Evolutionary conservation across 108 stramenopile species (phyloP), one percentile per base, ranked within the genome.

Genomic region (Chaetoceros tenuissimus): DNA sequence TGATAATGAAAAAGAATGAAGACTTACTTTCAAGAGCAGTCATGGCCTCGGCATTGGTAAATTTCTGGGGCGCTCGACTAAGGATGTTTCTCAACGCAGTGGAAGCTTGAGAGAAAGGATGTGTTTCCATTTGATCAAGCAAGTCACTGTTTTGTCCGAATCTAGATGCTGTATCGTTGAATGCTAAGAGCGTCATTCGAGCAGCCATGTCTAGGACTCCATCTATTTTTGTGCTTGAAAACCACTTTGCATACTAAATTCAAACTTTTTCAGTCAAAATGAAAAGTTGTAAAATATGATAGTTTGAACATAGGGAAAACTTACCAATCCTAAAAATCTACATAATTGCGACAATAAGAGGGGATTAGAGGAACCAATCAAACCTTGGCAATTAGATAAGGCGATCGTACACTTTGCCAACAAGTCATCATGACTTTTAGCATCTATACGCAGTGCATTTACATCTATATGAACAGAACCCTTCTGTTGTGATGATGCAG

Each of bases 1-100:
- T n/a, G n/a, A n/a, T n/a, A n/a, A n/a, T n/a, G n/a, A n/a, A n/a
- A n/a, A n/a, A n/a, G n/a, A n/a, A n/a, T n/a, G n/a, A n/a, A n/a
- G n/a, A 64, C 80, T 64, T 69, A 78, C 79, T 66, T 55, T 79
- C 79, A 8, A 84, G 53, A 25, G 69, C 74, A 3, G 77, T 48
- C 52, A 78, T 62, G 25, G 79, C 74, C 31, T 63, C 48, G 21
- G 70, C 65, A 1, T 61, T 62, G 2, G 72, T 46, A 63, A 78
- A 84, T 30, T 73, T 59, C 19, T 55, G 5, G 3, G 83, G 76
- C 5, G 66, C 48, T 13, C 63, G 59, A 53, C 53, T 52, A 25
- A 84, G 55, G 2, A 84, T 44, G 16, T 63, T 40, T 48, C 72
- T 46, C 10, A 85, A 44, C 8, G 78, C 60, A 53, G 62, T 45